Base-by-base conservation (phyloP, 1,284 basidiomycete genomes). In the Apiotrichum domesticum region DNA sequence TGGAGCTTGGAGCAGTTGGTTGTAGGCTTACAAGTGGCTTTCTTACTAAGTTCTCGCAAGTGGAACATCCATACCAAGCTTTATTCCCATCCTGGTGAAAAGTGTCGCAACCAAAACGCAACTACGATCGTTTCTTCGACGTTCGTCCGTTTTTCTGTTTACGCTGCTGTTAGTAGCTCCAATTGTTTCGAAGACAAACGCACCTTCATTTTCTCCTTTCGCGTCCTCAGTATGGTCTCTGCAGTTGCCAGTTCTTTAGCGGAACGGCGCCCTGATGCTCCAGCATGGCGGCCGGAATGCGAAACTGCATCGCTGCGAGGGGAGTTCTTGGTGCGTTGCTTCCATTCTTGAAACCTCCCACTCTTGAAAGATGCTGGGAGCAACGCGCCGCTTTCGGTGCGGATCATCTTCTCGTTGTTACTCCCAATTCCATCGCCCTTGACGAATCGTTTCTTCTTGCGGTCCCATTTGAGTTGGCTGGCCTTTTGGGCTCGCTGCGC, bases 291-390 rank as follows among this genome's bases (percentile, higher is more conserved):
- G 4, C 34, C 14, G 4, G 37, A 9, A 1, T 5, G 14, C 4
- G 15, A 14, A 32, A 29, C 8, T 10, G 8, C 11, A 14, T 43
- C 41, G 3, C 14, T 5, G 6, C 32, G 40, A 2, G 21, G 48
- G 3, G 32, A n/a, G 15, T 42, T 51, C 32, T 41, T 8, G 15
- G 3, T 43, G 6, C 49, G 54, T 33, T 56, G 54, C 35, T 88
- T 90, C 96, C 96, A 99, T 70, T 95, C 91, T 54, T 96, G 90
- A 73, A 90, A 99, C 4, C 90, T 84, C 4, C 96, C 96, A 62
- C 87, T 90, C 56, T 90, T 87, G 78, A 93, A 99, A 6, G 86
- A 86, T 0, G 93, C 93, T 1, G 96, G 96, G n/a, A 99, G 80
- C 49, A 88, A 85, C 13, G 86, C 85, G 1, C 96, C 96, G 63